Evolutionary conservation across 2,329 filamentous ascomycete genomes (phyloP), one percentile per base, ranked within the genome.

Genomic region (Colletotrichum cuscutae): DNA sequence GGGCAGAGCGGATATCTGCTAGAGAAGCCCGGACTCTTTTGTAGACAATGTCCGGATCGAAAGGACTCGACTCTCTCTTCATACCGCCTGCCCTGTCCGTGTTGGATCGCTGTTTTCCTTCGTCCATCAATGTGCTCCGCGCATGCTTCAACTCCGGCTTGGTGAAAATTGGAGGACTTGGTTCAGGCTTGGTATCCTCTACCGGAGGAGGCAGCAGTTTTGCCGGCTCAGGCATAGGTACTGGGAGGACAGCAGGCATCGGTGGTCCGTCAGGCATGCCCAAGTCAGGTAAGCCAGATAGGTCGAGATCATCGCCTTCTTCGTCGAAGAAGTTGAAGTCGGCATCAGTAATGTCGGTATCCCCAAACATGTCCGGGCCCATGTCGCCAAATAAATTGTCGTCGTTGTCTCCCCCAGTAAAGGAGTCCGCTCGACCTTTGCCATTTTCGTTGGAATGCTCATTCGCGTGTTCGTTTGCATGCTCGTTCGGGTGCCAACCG

Each of bases 241-340:
- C 46, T 13, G 71, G 35, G 22, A 65, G 30, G 8, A 63, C 49
- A 19, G 69, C n/a, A 13, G 65, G 42, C 32, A 63, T 32, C 26
- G 52, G 57, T 5, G 72, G 54, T 19, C 65, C 61, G 24, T 73
- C 66, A 13, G 70, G 46, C 61, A 72, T 67, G 19, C 77, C 71
- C 52, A 83, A 76, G 8, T 78, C 79, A 12, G 80, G 74, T 42
- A 83, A 66, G 30, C 77, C 80, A 12, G 82, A 76, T 2, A 82
- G 74, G 42, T 83, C 82, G 53, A 86, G 71, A 54, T 84, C 82
- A 2, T 80, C 84, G 3, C 88, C 85, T 30, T 88, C 83, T 73
- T 93, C 91, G 77, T 96, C 93, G 76, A 96, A 96, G 80, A 95
- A 96, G 79, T 89, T 94, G 79, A 96, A 96, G 78, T 97, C 94